Conservation (phyloP, 176 grass and related monocot species). For the Avena insularis region DNA sequence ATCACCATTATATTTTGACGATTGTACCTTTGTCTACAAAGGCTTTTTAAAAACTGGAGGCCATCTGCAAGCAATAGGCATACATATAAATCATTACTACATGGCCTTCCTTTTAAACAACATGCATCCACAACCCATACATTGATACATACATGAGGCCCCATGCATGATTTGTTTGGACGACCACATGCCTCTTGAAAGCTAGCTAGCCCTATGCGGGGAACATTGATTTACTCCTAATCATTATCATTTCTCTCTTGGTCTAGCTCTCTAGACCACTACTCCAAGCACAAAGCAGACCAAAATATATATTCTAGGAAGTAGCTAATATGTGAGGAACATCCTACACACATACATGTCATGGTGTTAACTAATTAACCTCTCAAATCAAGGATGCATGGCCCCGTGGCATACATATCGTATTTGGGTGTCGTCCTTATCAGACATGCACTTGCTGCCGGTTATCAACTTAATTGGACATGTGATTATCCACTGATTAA, state of each 20-base stretch:
- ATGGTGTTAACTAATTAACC: conserved; percentile 28
- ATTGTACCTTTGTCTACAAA: neutral
- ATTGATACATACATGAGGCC: neutral
- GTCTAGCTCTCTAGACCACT: neutral
- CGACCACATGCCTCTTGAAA: conserved; percentile 29
- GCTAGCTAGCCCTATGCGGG: conserved; percentile 23
- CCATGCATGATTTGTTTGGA: neutral
- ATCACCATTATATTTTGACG: neutral
- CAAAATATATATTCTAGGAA: conserved; percentile 27
- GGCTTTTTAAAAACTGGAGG: too few relatives aligned
- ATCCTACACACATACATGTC: conserved; percentile 11
- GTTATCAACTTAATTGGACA: conserved; percentile 6
- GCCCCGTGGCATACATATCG: neutral
- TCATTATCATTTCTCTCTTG: conserved; percentile 29
- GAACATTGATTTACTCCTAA: conserved; percentile 34
- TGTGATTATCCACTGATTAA: conserved; percentile 45
- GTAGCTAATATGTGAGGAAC: conserved; percentile 15
- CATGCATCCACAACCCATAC: conserved; percentile 19
- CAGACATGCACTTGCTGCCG: conserved; percentile 26
- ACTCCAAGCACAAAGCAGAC: conserved; percentile 8
- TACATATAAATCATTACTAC: conserved; percentile 3
- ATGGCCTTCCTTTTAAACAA: neutral
- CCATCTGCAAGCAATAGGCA: neutral
- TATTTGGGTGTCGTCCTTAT: conserved; percentile 28
- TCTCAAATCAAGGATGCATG: conserved; percentile 13